These are phyloP conservation scores for Phytophthora megakarya DNA, from an alignment of 352 stramenopile species.

Conservation along the genomic window DNA sequence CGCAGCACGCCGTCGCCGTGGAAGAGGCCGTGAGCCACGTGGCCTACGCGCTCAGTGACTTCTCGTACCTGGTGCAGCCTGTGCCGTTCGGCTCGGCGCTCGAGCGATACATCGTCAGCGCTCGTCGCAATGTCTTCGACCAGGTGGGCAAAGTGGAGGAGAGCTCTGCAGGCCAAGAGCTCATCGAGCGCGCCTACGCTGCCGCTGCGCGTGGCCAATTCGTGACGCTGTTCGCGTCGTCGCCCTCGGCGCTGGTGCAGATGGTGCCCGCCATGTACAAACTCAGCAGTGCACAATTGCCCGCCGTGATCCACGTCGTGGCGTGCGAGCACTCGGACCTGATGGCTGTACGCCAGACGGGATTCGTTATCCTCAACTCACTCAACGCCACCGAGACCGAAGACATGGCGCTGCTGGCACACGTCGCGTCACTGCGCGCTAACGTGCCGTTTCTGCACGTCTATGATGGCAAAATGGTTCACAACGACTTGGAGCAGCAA, in stretches of 20 bases:
- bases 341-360: slow-evolving; percentile 91
- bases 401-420: slow-evolving; percentile 91
- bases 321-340: slow-evolving; percentile 92
- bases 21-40: slow-evolving; percentile 83
- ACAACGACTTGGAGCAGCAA: slow-evolving; percentile 79
- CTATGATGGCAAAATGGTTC: slow-evolving; percentile 92
- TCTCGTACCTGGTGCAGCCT: slow-evolving; percentile 70
- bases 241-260: slow-evolving; percentile 82
- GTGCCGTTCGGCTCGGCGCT: slow-evolving; percentile 67
- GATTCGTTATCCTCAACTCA: slow-evolving; percentile 90
- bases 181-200: slow-evolving; percentile 69
- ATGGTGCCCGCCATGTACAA: slow-evolving; percentile 96
- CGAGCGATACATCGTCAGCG: slow-evolving; percentile 72
- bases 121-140: slow-evolving; percentile 81
- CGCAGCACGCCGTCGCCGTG: slow-evolving; percentile 44
- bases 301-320: slow-evolving; percentile 91
- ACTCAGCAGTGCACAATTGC: slow-evolving; percentile 86
- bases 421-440: slow-evolving; percentile 90
- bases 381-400: slow-evolving; percentile 88
- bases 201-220: slow-evolving; percentile 78
- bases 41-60: slow-evolving; percentile 78
- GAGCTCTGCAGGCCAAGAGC: slow-evolving; percentile 53
- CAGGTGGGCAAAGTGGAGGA: slow-evolving; percentile 70
- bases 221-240: slow-evolving; percentile 91
- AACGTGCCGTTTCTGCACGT: slow-evolving; percentile 94